Evolutionary conservation across 2,329 filamentous ascomycete species (phyloP).

Genomic region (Fusarium miscanthi): DNA sequence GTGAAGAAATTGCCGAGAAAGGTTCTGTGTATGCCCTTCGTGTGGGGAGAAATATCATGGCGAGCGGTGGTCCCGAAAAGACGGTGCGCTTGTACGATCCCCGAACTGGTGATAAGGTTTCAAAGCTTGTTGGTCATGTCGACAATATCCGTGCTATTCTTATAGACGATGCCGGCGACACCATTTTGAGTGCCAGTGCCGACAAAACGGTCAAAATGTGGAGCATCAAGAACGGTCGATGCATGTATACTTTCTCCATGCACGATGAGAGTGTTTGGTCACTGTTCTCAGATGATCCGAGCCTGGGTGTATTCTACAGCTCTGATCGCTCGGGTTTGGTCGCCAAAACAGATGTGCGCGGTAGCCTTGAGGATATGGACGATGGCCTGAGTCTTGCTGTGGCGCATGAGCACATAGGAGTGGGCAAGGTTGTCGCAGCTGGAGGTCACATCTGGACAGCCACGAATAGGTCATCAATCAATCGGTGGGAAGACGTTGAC

Average conservation of each 20-base stretch:
- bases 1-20: constrained; percentile 87
- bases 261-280: constrained; percentile 99
- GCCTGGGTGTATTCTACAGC: constrained; percentile 92
- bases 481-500: constrained; percentile 89
- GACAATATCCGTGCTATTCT: constrained; percentile 94
- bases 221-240: constrained; percentile 94
- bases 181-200: constrained; percentile 91
- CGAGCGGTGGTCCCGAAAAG: constrained; percentile 93
- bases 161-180: constrained; percentile 88
- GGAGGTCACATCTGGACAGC: constrained; percentile 89
- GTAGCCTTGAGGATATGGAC: constrained; percentile 74
- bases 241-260: constrained; percentile 99
- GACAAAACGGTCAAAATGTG: constrained; percentile 98
- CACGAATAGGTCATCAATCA: constrained; percentile 90
- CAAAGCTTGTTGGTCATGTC: constrained; percentile 96
- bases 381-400: constrained; percentile 92
- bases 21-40: constrained; percentile 94
- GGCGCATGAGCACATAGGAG: constrained; percentile 89
- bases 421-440: constrained; percentile 74
- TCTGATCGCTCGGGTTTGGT: constrained; percentile 91
- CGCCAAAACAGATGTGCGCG: constrained; percentile 93
- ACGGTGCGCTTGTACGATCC: constrained; percentile 94
- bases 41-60: constrained; percentile 82
- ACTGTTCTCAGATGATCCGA: constrained; percentile 87
- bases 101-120: constrained; percentile 87